Evolutionary conservation across 441 rosid species (phyloP), one percentile per base, ranked within the genome.

Genomic region (Mallotus repandus): DNA sequence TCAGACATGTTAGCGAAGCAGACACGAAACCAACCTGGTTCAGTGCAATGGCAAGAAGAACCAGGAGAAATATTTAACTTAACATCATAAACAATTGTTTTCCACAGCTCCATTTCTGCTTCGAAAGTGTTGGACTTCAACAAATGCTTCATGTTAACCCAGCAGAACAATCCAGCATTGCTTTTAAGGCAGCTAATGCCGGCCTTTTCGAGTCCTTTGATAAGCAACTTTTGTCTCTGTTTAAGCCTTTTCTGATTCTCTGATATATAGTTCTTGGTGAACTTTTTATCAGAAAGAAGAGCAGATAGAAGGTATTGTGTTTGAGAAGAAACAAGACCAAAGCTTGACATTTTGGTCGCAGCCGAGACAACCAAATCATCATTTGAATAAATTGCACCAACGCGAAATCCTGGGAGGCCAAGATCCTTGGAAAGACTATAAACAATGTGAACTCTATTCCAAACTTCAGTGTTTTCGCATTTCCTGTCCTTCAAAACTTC

Each of bases 261-360:
- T 1, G 81, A 70, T 8, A 95, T 74, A 83, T 95, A 95, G 38
- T 78, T 85, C 59, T 77, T 84, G 4, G 99, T 88, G 82, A 95
- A 92, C 75, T 88, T 88, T 73, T 88, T 91, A 76, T 95, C 98
- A 46, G 97, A 89, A 43, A 95, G 88, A 78, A 95, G 78, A 43
- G 88, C 85, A 8, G 99, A 83, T 55, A 95, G 89, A 61, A 95
- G 93, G 64, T 89, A 85, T 12, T 95, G 99, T 16, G 99, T 95
- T 67, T 95, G 99, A 0, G 99, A 92, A 38, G 99, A 95, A 66
- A 95, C 92, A 32, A 92, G 88, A 71, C 99, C 99, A 58, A 95
- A 95, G 78, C 99, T 95, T 48, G 99, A 95, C 99, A 95, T 95
- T 76, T 95, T 95, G 2, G 99, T 95, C 5, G 99, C 98, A 0